Percentiles rank a stretch among this genome's conserved stretches.
Evolutionary conservation across 805 yeast genomes (phyloP).

Genomic region (Isabelozyma gotoi): DNA sequence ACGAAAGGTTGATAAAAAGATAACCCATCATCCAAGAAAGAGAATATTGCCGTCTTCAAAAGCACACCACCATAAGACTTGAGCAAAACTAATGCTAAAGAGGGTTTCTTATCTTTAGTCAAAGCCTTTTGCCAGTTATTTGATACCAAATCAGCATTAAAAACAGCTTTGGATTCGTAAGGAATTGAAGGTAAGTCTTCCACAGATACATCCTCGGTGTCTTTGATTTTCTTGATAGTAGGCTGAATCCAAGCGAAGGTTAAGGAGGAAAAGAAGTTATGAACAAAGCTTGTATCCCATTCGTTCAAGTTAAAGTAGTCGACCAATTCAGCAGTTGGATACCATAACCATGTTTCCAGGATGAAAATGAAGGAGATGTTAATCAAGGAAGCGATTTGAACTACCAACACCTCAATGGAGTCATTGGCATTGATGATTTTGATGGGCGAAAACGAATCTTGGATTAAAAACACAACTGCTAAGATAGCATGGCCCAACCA

Average conservation of each 20-base stretch:
- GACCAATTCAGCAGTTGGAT: slow-evolving; percentile 18
- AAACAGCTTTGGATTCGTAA: not conserved
- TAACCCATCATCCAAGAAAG: slow-evolving; percentile 16
- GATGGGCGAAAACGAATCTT: slow-evolving; percentile 19
- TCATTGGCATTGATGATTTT: slow-evolving; percentile 8
- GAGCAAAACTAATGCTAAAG: slow-evolving; percentile 20
- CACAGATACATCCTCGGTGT: slow-evolving; percentile 18
- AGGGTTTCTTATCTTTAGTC: slow-evolving; percentile 14
- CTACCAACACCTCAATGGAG: not conserved
- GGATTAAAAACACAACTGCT: slow-evolving; percentile 7
- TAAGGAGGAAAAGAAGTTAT: slow-evolving; percentile 19
- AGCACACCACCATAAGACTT: slow-evolving; percentile 9
- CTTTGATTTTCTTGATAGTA: slow-evolving; percentile 20
- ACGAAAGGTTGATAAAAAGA: slow-evolving; percentile 23
- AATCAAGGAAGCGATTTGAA: slow-evolving; percentile 10
- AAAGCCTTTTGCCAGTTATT: slow-evolving; percentile 8
- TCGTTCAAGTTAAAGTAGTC: slow-evolving; percentile 22
- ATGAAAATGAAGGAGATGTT: slow-evolving; percentile 11
- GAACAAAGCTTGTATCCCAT: slow-evolving; percentile 21
- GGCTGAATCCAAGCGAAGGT: slow-evolving; percentile 30
- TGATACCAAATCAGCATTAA: not conserved
- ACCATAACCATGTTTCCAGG: slow-evolving; percentile 17
- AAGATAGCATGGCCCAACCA: slow-evolving; percentile 16
- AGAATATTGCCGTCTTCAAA: slow-evolving; percentile 5
- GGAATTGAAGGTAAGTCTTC: slow-evolving; percentile 79